Base-by-base conservation (phyloP, 768 basidiomycete species). In the Kwoniella heveanensis region DNA sequence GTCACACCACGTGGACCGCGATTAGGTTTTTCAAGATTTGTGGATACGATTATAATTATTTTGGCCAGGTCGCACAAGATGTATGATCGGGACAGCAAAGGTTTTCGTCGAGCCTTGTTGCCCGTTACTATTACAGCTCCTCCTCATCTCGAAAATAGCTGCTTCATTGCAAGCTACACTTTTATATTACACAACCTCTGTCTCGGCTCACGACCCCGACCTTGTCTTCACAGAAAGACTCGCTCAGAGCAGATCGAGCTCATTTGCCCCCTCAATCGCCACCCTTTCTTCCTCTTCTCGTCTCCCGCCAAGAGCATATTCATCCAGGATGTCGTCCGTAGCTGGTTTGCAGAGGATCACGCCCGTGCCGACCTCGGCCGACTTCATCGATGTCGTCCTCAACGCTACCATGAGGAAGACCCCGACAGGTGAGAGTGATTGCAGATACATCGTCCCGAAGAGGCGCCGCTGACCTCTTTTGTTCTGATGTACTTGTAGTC, bases 361-460 rank as follows among this genome's bases (percentile, higher is more conserved):
- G 54, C 96, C 96, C n/a, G 95, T 99, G 55, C 96, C 96, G 51
- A 96, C 91, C 47, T 92, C 95, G 69, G 83, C 87, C 17, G 95
- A 97, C 81, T 97, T 98, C 76, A 80, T 95, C 81, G 80, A 80
- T 64, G 68, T 71, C 66, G 76, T 77, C 60, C 69, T 77, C 48
- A 74, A 75, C 60, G 70, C 73, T 81, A 97, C 95, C 0, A 94
- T 96, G 83, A 84, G 95, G 76, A 97, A 97, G 84, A 98, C 95
- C 25, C 95, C 95, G 10, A 98, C 95, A 27, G 62, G 62, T 63
- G 48, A 63, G 62, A n/a, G 17, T 32, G 32, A 54, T 22, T 10
- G n/a, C n/a, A 22, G 29, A 19, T 6, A 22, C 17, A 29, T n/a
- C 48, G n/a, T n/a, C n/a, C n/a, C n/a, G n/a, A n/a, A n/a, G n/a